phyloP scores from a whole-genome alignment of 768 basidiomycete genomes.

The Clathrus columnatus region DNA sequence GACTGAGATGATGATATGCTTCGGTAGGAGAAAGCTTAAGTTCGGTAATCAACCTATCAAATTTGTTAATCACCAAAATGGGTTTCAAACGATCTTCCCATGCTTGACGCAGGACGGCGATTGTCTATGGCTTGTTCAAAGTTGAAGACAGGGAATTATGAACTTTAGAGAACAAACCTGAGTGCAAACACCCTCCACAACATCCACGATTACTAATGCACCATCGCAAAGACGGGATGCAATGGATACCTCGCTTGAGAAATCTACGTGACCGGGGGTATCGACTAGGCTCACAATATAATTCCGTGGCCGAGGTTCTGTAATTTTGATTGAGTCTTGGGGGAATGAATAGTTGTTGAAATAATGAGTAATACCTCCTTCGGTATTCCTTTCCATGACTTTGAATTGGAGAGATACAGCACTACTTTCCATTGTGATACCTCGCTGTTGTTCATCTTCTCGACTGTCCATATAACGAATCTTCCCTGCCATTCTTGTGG shows the following conservation, averaged over 20 bases:
- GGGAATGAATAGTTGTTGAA: slow-evolving; percentile 16
- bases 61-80: slow-evolving; percentile 93
- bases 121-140: slow-evolving; percentile 49
- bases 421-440: slow-evolving; percentile 98
- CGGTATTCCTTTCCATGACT: slow-evolving; percentile 47
- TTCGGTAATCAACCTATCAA: slow-evolving; percentile 91
- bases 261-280: slow-evolving; percentile 98
- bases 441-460: slow-evolving; percentile 95
- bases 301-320: slow-evolving; percentile 52
- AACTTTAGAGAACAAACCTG: slow-evolving; percentile 49
- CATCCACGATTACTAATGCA: slow-evolving; percentile 90
- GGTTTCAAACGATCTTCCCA: slow-evolving; percentile 86
- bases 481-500: slow-evolving; percentile 88
- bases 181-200: slow-evolving; percentile 96
- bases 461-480: slow-evolving; percentile 91
- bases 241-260: slow-evolving; percentile 93
- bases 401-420: slow-evolving; percentile 88
- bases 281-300: slow-evolving; percentile 95
- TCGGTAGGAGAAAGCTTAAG: slow-evolving; percentile 85
- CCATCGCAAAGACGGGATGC: slow-evolving; percentile 93
- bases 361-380: slow-evolving; percentile 42
- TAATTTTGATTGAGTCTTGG: slow-evolving; percentile 9
- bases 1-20: slow-evolving; percentile 88
- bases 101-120: slow-evolving; percentile 90
- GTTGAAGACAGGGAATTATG: background rate